Base-by-base conservation (phyloP, 208 protist species). In the Acanthamoeba lenticulata region DNA sequence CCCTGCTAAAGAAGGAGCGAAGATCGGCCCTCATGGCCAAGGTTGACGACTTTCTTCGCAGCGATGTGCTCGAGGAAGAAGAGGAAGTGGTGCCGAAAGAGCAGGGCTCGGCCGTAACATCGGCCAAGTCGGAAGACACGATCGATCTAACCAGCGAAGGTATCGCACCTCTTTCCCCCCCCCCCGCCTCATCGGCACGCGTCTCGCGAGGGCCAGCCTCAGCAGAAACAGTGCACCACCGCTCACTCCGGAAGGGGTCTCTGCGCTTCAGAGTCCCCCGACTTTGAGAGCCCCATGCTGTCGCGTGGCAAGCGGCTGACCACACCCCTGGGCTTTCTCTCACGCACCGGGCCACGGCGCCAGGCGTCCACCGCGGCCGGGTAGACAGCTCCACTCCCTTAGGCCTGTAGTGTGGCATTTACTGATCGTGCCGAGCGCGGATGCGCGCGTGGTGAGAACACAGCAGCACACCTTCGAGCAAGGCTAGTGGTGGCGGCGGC, bases 251-350 rank as follows among this genome's bases (percentile, higher is more conserved):
- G 38, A n/a, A n/a, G n/a, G n/a, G n/a, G n/a, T n/a, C n/a, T n/a
- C n/a, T n/a, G n/a, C n/a, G n/a, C n/a, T n/a, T n/a, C 29, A 45
- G 67, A 77, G 67, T 11, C 21, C 24, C 36, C 21, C 2, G 36
- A 77, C 13, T 77, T 77, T 44, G 34, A 77, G 67, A 77, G 67
- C 38, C 67, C 67, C 67, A 45, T 77, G 67, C 36, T 77, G 15
- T 45, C 29, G 3, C 19, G 38, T 19, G 67, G 67, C 13, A 77
- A 77, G 67, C 67, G 67, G 1, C 21, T 77, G 67, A 44, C 67
- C 24, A 77, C 67, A 29, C 67, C 67, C 38, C 17, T 44, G 36
- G 38, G 15, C 67, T 77, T 77, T 34, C 34, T 77, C 24, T 38
- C 67, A 9, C 57, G 57, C 57, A 13, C 1, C 57, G 15, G 36